Evolutionary conservation across 139 green algal species (phyloP).

Genomic region (Desmodesmus armatus): DNA sequence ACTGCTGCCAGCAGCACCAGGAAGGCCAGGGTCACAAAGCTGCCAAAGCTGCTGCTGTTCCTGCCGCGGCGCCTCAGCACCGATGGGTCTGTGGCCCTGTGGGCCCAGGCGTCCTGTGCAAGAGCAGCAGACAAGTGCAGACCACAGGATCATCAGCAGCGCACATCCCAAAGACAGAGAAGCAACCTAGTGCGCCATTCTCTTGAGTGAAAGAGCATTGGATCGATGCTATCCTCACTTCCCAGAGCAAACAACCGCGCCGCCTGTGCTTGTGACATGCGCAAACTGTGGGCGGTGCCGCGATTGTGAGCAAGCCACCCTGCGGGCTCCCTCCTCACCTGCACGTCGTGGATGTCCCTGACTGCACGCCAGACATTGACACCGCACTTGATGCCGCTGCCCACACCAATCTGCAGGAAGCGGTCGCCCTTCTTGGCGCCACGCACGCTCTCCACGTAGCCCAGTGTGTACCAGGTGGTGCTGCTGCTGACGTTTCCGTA

Average conservation of each 20-base stretch:
- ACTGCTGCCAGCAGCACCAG: slow-evolving; percentile 6
- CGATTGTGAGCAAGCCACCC: no score
- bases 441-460: slow-evolving; percentile 60
- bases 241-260: no score
- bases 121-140: background rate
- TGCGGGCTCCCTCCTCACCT: no score
- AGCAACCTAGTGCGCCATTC: no score
- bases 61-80: slow-evolving; percentile 9
- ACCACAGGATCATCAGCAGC: background rate
- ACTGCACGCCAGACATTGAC: slow-evolving; percentile 62
- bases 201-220: no score
- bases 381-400: slow-evolving; percentile 68
- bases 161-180: background rate
- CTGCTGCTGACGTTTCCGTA: slow-evolving; percentile 63
- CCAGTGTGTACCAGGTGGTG: slow-evolving; percentile 78
- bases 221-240: no score
- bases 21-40: background rate
- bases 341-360: slow-evolving; percentile 51
- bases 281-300: no score
- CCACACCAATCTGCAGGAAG: slow-evolving; percentile 64
- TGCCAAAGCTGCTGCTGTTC: background rate
- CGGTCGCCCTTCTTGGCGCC: slow-evolving; percentile 55
- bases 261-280: no score
- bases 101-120: slow-evolving; percentile 18
- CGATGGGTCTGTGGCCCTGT: slow-evolving; percentile 34